Evolutionary conservation across 805 yeast species (phyloP), one percentile per base, ranked within the genome.

Genomic region (Danielia oregonensis): DNA sequence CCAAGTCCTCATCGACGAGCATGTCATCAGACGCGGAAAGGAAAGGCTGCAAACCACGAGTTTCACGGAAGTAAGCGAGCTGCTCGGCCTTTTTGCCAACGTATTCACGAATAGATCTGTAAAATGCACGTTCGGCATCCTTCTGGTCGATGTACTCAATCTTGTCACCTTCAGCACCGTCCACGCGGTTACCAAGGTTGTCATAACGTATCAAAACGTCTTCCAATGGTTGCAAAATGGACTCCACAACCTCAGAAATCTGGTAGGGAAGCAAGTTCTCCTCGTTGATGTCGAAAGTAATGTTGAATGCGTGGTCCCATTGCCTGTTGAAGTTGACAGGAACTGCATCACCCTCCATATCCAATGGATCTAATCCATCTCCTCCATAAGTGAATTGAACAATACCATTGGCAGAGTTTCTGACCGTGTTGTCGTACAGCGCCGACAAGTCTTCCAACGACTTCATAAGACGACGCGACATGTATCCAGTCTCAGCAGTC

Each of bases 341-440:
- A 51, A 71, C 78, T 1, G 97, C 96, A 61, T 94, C 96, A 48
- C 98, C 98, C 65, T 94, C 99, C 98, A 93, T 93, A 63, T 91
- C 97, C 55, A 86, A 72, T 3, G 99, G 99, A 69, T 93, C 99
- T 44, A 93, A 74, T 30, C 97, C 96, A 61, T 93, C 99, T 44
- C 97, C 98, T 62, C 99, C 99, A 56, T 93, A 93, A 23, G 87
- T 86, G 63, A 93, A 93, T 63, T 93, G 99, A 12, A 93, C 98
- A 55, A 93, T 86, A 62, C 97, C 96, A 57, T 88, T 88, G 35
- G 94, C 76, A 1, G 97, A 91, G 41, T 95, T 93, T 55, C 99
- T 76, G 26, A 93, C 97, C 0, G 97, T 91, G 51, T 78, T 79
- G 59, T 93, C 99, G 61, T 93, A 93, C 54, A 82, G 87, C 39